Base-by-base conservation (phyloP, 805 yeast genomes). In the Debaryomyces hansenii region DNA sequence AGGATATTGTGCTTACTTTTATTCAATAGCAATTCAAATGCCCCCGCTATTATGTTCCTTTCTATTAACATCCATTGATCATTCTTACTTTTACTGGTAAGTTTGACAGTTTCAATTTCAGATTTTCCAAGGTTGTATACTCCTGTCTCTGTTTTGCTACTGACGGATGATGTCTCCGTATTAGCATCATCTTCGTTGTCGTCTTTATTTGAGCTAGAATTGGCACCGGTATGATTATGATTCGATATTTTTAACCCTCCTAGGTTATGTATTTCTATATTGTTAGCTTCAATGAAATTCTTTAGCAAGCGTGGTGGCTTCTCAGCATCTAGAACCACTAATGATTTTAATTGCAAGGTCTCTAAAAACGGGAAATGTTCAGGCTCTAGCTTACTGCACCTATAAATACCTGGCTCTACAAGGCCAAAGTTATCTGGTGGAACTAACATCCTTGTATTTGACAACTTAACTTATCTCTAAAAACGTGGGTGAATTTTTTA, bases 401-500 rank as follows among this genome's bases (percentile, higher is more conserved):
- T 76, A 67, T 87, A 69, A 1, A 92, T 70, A 0, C 96, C 96
- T 20, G 85, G 84, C 66, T 94, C 97, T 4, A 91, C 97, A 27
- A 90, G 74, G 0, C 96, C 96, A 69, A 87, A 94, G 61, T 87
- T 88, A 41, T 90, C 92, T 0, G 99, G 98, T 1, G 96, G 96
- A 0, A 91, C 88, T 28, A 90, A 73, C 97, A 90, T 90, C 16
- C 14, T 16, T 8, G 28, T 11, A 16, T 14, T 29, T 24, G 8
- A n/a, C 4, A 11, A 21, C 10, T 29, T 32, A 28, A 32, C 11
- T 20, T 9, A 2, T 18, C 20, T 37, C 15, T 9, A 43, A 9
- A 28, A 32, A 28, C 16, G 31, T 36, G 24, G 27, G 15, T 27
- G 20, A 11, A 21, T 28, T 11, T 11, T 29, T 16, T 36, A 10